Conservation (phyloP, 139 green algal species). For the Chlorella sp. region DNA sequence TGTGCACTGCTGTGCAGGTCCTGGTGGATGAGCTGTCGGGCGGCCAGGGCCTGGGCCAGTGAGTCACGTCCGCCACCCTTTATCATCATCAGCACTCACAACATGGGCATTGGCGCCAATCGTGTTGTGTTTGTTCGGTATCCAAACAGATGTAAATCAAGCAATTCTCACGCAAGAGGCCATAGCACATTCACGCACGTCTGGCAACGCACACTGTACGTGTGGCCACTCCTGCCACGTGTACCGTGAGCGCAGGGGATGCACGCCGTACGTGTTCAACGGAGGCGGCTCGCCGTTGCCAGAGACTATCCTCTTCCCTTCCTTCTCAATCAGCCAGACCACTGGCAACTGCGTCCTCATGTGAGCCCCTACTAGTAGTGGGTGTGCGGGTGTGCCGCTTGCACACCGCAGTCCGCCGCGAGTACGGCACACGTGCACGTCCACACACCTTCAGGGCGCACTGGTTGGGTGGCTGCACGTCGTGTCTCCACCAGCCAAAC, state of each 20-base stretch:
- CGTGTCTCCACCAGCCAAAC: too few relatives aligned
- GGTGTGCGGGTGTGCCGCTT: too few relatives aligned
- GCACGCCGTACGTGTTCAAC: conserved; percentile 5
- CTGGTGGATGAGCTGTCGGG: not conserved
- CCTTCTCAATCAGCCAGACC: conserved; percentile 2
- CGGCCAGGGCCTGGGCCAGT: not conserved
- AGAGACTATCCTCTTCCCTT: not conserved
- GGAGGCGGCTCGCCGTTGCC: not conserved
- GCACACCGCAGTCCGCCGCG: too few relatives aligned
- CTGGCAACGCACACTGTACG: not conserved
- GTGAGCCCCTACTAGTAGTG: too few relatives aligned
- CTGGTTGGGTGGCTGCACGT: too few relatives aligned
- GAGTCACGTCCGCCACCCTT: not conserved
- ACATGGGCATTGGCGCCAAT: not conserved
- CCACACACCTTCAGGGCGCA: too few relatives aligned
- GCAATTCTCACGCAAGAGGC: not conserved
- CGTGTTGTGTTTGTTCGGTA: not conserved
- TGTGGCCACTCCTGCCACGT: not conserved
- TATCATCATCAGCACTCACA: not conserved
- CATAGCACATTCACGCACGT: not conserved
- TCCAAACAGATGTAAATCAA: not conserved
- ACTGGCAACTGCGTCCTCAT: conserved; percentile 9
- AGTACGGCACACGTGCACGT: too few relatives aligned
- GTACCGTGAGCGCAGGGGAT: not conserved
- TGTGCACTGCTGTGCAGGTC: not conserved